Percentiles rank a stretch among this genome's conserved stretches.
phyloP scores from a whole-genome alignment of 305 asterid genomes.

The Rubia peregrina region DNA sequence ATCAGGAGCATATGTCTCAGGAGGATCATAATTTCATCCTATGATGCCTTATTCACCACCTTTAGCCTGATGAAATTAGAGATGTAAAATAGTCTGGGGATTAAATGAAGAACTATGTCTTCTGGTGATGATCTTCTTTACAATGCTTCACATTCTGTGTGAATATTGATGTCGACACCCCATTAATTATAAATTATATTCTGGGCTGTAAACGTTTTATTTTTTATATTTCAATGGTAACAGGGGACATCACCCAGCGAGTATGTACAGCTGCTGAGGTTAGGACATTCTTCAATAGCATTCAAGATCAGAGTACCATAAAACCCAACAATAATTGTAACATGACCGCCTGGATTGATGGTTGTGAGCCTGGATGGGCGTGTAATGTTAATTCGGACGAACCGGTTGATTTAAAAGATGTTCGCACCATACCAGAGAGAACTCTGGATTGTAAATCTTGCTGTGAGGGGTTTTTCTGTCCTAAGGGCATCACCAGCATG shows the following conservation, averaged over 20 bases:
- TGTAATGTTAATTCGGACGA: conserved; percentile 43
- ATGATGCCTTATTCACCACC: neutral
- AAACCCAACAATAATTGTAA: conserved; percentile 72
- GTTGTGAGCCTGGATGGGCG: conserved; percentile 99
- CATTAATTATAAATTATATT: neutral
- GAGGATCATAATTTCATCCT: neutral
- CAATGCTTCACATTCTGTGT: neutral
- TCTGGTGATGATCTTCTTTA: neutral
- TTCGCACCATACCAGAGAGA: conserved; percentile 49
- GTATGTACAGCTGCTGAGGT: conserved; percentile 81
- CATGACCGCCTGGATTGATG: conserved; percentile 56
- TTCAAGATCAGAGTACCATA: conserved; percentile 26
- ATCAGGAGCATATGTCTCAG: neutral
- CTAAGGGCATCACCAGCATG: conserved; percentile 87
- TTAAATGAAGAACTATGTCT: neutral
- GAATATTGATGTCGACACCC: neutral
- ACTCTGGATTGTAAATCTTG: conserved; percentile 60
- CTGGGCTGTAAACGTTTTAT: neutral
- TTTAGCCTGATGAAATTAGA: neutral
- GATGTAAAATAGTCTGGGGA: neutral
- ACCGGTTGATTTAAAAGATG: conserved; percentile 28
- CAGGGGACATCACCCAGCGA: conserved; percentile 52
- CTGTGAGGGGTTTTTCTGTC: conserved; percentile 93
- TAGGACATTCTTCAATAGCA: conserved; percentile 45
- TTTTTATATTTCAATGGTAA: conserved; percentile 13